Percentiles rank a stretch among this genome's conserved stretches.
These are phyloP conservation scores for Gossypium sturtianum DNA, from an alignment of 345 rosid species.

Conservation along the genomic window DNA sequence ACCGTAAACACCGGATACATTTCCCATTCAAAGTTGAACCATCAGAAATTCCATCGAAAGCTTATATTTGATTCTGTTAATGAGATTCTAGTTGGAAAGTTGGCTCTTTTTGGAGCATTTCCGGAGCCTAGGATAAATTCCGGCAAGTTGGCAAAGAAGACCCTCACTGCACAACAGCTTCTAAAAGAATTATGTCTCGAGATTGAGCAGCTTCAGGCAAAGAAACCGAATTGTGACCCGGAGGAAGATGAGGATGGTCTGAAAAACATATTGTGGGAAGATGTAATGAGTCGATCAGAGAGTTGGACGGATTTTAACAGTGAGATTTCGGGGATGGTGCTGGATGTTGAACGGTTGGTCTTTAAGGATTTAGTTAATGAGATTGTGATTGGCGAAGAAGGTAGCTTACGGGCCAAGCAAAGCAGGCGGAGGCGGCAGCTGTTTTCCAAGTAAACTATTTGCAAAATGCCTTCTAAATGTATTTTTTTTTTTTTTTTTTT, in stretches of 20 bases:
- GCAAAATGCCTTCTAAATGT: constrained; percentile 1
- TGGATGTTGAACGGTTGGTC: constrained; percentile 71
- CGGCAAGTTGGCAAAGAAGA: constrained; percentile 46
- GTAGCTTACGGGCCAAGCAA: constrained; percentile 32
- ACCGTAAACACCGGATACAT: constrained; percentile 21
- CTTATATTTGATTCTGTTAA: constrained; percentile 84
- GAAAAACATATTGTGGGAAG: constrained; percentile 54
- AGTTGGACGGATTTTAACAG: constrained; percentile 55
- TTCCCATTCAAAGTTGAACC: constrained; percentile 29
- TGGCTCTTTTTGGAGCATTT: constrained; percentile 34
- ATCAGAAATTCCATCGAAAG: constrained; percentile 60
- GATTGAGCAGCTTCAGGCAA: constrained; percentile 53
- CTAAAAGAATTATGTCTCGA: constrained; percentile 64
- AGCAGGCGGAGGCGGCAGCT: constrained; percentile 50
- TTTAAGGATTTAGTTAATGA: constrained; percentile 86
- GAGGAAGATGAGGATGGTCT: constrained; percentile 57
- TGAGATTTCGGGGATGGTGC: constrained; percentile 53
- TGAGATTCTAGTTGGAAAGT: constrained; percentile 65
- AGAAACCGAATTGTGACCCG: constrained; percentile 35
- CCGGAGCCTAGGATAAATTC: constrained; percentile 50
- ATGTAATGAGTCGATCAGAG: constrained; percentile 53
- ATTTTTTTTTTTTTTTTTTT: background rate
- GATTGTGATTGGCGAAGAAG: constrained; percentile 48
- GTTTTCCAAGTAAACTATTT: constrained; percentile 38
- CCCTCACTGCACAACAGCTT: constrained; percentile 66